Conservation (phyloP, 805 yeast species). For the Wickerhamiella galacta region DNA sequence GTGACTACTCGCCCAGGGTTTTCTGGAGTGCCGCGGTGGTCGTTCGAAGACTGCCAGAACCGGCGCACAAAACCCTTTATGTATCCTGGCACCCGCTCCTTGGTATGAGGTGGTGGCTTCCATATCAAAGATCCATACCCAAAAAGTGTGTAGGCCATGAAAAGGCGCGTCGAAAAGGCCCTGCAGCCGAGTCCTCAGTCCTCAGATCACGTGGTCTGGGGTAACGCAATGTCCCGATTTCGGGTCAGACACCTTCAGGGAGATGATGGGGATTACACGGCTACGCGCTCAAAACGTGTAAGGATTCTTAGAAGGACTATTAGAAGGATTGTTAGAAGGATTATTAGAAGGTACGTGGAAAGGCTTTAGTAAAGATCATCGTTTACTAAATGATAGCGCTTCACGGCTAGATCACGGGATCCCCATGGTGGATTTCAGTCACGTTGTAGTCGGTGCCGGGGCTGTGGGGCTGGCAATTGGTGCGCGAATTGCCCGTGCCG, state of each 20-base stretch:
- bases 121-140: slow-evolving; percentile 84
- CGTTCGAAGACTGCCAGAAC: slow-evolving; percentile 84
- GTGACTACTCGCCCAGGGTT: slow-evolving; percentile 86
- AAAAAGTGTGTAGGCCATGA: slow-evolving; percentile 43
- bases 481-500: slow-evolving; percentile 37
- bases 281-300: not conserved
- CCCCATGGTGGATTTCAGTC: slow-evolving; percentile 20
- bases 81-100: slow-evolving; percentile 50
- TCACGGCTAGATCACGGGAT: no score
- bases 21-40: slow-evolving; percentile 78
- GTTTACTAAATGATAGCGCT: no score
- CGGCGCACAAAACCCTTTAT: slow-evolving; percentile 62
- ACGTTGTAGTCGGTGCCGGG: slow-evolving; percentile 70
- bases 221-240: not conserved
- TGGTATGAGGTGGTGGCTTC: slow-evolving; percentile 71
- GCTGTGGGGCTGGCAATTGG: slow-evolving; percentile 73
- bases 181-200: not conserved
- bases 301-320: no score
- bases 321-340: no score
- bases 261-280: not conserved
- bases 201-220: not conserved
- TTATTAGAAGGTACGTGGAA: no score
- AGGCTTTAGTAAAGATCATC: no score
- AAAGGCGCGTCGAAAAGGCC: not conserved
- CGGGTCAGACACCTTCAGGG: not conserved